phyloP scores from a whole-genome alignment of 2,329 filamentous ascomycete genomes.

The Paraphaeosphaeria minitans region DNA sequence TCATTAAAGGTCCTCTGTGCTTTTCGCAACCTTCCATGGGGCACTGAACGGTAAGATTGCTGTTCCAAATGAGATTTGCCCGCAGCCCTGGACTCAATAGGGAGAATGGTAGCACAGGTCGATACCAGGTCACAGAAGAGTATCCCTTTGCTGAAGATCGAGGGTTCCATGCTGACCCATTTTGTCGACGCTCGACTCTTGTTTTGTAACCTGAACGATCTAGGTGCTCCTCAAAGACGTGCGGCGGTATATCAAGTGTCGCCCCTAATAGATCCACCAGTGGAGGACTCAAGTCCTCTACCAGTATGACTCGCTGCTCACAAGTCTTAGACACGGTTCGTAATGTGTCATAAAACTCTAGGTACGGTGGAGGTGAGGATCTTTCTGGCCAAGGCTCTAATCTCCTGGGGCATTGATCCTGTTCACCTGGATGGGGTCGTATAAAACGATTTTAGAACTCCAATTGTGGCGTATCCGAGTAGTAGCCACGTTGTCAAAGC shows the following conservation, averaged over 20 bases:
- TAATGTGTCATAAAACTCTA: constrained; percentile 9
- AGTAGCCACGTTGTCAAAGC: constrained; percentile 10
- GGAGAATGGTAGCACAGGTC: constrained; percentile 12
- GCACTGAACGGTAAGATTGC: constrained; percentile 8
- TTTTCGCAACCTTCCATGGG: constrained; percentile 4
- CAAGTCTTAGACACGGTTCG: constrained; percentile 3
- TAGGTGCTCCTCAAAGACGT: constrained; percentile 23
- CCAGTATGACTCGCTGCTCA: constrained; percentile 14
- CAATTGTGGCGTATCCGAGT: constrained; percentile 3
- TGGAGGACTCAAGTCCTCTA: constrained; percentile 20
- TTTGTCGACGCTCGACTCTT: neutral
- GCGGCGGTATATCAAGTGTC: constrained; percentile 22
- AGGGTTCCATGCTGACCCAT: constrained; percentile 5
- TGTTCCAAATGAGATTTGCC: constrained; percentile 7
- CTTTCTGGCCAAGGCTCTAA: constrained; percentile 13
- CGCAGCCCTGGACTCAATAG: constrained; percentile 11
- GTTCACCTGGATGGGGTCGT: constrained; percentile 4
- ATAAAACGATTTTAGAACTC: constrained; percentile 14
- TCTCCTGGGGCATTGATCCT: neutral
- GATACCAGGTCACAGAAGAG: constrained; percentile 20
- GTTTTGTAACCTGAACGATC: constrained; percentile 17
- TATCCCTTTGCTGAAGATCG: constrained; percentile 13
- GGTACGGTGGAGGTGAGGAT: constrained; percentile 4
- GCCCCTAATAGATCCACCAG: constrained; percentile 20
- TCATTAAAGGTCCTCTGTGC: constrained; percentile 2